Evolutionary conservation across 1,139 yeast genomes (phyloP).

Genomic region (Debaryomyces robertsiae): DNA sequence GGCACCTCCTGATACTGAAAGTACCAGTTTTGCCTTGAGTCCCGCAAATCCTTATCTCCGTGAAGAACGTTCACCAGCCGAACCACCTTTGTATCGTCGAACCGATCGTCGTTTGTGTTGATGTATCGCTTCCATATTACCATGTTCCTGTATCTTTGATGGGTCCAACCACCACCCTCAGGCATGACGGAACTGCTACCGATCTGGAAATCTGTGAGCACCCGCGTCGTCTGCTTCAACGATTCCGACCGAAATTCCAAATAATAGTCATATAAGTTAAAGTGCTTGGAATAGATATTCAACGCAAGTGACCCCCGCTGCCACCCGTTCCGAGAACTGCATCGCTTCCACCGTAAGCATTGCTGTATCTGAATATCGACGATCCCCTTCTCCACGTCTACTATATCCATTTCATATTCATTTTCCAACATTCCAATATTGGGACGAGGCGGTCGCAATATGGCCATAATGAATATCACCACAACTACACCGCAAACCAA

Average conservation of each 20-base stretch:
- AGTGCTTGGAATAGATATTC: constrained; percentile 8
- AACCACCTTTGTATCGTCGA: constrained; percentile 8
- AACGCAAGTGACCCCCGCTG: constrained; percentile 6
- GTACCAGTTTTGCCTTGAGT: constrained; percentile 21
- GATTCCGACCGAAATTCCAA: constrained; percentile 6
- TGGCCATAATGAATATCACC: neutral
- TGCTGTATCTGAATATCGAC: constrained; percentile 12
- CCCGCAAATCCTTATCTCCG: constrained; percentile 24
- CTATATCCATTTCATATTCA: neutral
- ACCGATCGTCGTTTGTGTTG: neutral
- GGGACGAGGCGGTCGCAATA: neutral
- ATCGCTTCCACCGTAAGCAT: constrained; percentile 10
- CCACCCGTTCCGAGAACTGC: constrained; percentile 12
- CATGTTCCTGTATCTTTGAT: constrained; percentile 7
- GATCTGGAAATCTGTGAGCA: constrained; percentile 10
- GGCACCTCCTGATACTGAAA: constrained; percentile 19
- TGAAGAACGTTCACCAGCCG: constrained; percentile 25
- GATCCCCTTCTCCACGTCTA: constrained; percentile 7
- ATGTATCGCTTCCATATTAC: constrained; percentile 12
- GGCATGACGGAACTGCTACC: constrained; percentile 6
- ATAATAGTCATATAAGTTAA: constrained; percentile 9
- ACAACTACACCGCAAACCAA: neutral
- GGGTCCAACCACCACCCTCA: constrained; percentile 11
- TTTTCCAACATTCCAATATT: neutral
- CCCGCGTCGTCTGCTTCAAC: constrained; percentile 6